Conservation (phyloP, 345 rosid species). For the Capsella bursapastoris region DNA sequence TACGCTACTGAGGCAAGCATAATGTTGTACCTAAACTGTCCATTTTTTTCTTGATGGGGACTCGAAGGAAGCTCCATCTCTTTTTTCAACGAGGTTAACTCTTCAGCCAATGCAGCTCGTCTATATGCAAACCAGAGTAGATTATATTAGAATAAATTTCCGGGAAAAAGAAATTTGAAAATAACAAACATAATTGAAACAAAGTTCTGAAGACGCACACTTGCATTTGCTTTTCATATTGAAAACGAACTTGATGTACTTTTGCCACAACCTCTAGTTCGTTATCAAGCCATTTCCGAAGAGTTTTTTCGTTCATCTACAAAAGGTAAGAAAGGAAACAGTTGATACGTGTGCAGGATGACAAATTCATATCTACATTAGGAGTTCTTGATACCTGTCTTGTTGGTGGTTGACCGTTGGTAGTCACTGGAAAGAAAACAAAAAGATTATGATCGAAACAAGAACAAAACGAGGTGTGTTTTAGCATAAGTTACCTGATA, state of each 20-base stretch:
- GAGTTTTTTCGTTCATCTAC: conserved; percentile 65
- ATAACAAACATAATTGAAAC: conserved; percentile 22
- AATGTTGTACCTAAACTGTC: conserved; percentile 58
- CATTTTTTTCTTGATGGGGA: conserved; percentile 58
- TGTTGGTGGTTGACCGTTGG: conserved; percentile 54
- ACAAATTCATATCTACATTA: conserved; percentile 2
- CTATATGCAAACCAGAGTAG: conserved; percentile 44
- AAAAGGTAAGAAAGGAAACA: conserved; percentile 7
- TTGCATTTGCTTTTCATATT: conserved; percentile 77
- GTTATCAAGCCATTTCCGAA: conserved; percentile 74
- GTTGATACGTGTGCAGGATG: conserved; percentile 21
- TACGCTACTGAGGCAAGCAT: background rate
- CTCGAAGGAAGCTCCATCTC: conserved; percentile 58
- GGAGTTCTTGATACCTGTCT: conserved; percentile 55
- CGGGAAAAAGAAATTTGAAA: background rate
- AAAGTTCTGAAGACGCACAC: conserved; percentile 55
- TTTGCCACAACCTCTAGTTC: conserved; percentile 81
- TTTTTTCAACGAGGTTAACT: conserved; percentile 61
- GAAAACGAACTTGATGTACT: conserved; percentile 73
- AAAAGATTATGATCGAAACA: conserved; percentile 28
- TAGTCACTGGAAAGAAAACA: conserved; percentile 47
- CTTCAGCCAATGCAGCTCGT: conserved; percentile 70
- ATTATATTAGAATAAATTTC: background rate
- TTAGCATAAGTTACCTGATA: conserved; percentile 39
- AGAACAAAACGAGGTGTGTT: background rate